These are phyloP conservation scores for Umbellularia californica DNA, from an alignment of 164 flowering plant genomes.

Conservation along the genomic window DNA sequence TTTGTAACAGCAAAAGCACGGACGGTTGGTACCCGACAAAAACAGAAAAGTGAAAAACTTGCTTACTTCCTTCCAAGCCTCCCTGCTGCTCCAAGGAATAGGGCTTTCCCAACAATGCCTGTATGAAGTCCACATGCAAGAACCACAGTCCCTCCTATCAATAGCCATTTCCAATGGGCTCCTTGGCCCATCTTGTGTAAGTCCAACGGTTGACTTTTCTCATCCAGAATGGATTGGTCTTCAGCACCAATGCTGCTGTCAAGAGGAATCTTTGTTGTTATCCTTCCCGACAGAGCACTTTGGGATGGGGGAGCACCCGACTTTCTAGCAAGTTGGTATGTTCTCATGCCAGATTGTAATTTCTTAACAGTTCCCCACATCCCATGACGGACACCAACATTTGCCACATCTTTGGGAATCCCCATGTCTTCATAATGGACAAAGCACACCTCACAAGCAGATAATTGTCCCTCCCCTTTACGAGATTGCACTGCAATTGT, in stretches of 20 bases:
- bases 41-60: not conserved
- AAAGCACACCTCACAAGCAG: slow-evolving; percentile 89
- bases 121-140: slow-evolving; percentile 68
- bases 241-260: slow-evolving; percentile 25
- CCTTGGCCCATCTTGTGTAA: slow-evolving; percentile 23
- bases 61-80: slow-evolving; percentile 44
- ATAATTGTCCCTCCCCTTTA: slow-evolving; percentile 72
- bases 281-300: slow-evolving; percentile 61
- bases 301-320: slow-evolving; percentile 51
- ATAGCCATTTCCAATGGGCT: slow-evolving; percentile 77
- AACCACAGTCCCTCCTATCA: slow-evolving; percentile 71
- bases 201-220: slow-evolving; percentile 10
- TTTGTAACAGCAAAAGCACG: not conserved
- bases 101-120: slow-evolving; percentile 58
- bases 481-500: slow-evolving; percentile 68
- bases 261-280: slow-evolving; percentile 57
- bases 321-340: slow-evolving; percentile 73
- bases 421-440: slow-evolving; percentile 98
- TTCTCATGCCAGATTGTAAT: slow-evolving; percentile 75
- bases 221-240: slow-evolving; percentile 34
- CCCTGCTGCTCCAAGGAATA: slow-evolving; percentile 72
- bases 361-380: slow-evolving; percentile 99
- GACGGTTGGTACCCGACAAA: not conserved
- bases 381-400: slow-evolving; percentile 91
- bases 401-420: slow-evolving; percentile 94